These are phyloP conservation scores for Dillenia suffruticosa DNA, from an alignment of 164 flowering plant genomes.

Conservation along the genomic window DNA sequence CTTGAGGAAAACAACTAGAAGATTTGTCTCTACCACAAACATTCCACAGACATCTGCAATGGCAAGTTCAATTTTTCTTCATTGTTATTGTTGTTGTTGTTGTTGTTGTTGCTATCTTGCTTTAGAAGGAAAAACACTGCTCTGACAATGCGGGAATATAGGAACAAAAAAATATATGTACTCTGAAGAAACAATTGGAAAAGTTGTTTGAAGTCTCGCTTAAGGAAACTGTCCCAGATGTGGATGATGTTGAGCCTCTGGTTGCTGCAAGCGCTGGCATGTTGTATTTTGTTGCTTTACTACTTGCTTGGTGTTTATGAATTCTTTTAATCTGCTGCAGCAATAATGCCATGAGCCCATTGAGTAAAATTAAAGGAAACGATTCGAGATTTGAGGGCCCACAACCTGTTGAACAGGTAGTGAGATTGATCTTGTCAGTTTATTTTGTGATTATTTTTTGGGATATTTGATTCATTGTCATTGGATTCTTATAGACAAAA, in stretches of 20 bases:
- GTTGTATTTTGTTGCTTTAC: not conserved
- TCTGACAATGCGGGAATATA: slow-evolving; percentile 8
- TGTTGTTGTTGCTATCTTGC: not conserved
- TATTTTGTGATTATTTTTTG: not conserved
- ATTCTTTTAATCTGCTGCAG: slow-evolving; percentile 29
- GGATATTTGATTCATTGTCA: not conserved
- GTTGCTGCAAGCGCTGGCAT: slow-evolving; percentile 49
- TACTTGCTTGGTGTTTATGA: not conserved
- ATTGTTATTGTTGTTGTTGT: not conserved
- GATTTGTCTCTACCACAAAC: slow-evolving; percentile 22
- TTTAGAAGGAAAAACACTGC: no score
- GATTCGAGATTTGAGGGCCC: slow-evolving; percentile 53
- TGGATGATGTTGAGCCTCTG: slow-evolving; percentile 49
- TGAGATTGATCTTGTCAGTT: not conserved
- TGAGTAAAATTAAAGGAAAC: slow-evolving; percentile 68
- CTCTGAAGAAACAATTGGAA: slow-evolving; percentile 53
- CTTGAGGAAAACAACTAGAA: slow-evolving; percentile 34
- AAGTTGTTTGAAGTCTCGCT: slow-evolving; percentile 62
- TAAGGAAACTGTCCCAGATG: slow-evolving; percentile 50
- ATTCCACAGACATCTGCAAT: slow-evolving; percentile 30
- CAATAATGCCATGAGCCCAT: slow-evolving; percentile 89
- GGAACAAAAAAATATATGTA: slow-evolving; percentile 52
- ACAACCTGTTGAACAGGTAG: slow-evolving; percentile 76
- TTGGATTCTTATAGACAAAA: slow-evolving; percentile 49
- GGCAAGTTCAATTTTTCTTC: slow-evolving; percentile 26